A percentile compares a stretch with the other conserved stretches of the same genome.
Evolutionary conservation across 2,329 filamentous ascomycete genomes (phyloP).

Genomic region (Trichoderma sp.): DNA sequence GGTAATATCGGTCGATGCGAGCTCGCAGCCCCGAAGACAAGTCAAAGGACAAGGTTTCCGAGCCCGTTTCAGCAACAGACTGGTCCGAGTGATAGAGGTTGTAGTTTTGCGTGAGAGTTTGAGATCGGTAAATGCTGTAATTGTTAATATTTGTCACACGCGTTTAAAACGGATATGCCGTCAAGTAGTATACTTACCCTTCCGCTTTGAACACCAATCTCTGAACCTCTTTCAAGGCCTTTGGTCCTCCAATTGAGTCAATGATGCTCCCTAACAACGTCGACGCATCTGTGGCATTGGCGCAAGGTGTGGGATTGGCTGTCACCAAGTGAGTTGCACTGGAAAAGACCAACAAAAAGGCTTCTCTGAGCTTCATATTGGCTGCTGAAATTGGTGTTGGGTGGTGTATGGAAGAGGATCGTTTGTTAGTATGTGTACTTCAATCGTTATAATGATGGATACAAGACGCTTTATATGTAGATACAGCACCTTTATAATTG

Average conservation of each 20-base stretch:
- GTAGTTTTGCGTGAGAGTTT: slow-evolving; percentile 6
- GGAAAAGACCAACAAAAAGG: background rate
- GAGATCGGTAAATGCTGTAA: background rate
- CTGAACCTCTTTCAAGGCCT: background rate
- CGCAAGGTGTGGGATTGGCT: background rate
- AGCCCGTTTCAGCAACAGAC: background rate
- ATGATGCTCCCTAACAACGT: background rate
- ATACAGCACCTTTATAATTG: background rate
- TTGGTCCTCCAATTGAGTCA: background rate
- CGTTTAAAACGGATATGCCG: background rate
- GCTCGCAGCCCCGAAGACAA: background rate
- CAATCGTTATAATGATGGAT: background rate
- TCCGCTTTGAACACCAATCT: background rate
- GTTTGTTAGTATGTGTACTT: background rate
- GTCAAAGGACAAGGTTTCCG: background rate
- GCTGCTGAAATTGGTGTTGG: background rate
- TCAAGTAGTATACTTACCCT: background rate
- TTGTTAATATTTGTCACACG: background rate
- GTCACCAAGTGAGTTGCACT: background rate
- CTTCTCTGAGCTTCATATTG: background rate
- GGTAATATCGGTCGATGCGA: background rate
- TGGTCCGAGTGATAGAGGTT: slow-evolving; percentile 7
- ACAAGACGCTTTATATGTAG: background rate
- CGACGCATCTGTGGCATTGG: background rate
- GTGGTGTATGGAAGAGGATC: too few species aligned